phyloP scores from a whole-genome alignment of 345 rosid species.

The Draba incana region DNA sequence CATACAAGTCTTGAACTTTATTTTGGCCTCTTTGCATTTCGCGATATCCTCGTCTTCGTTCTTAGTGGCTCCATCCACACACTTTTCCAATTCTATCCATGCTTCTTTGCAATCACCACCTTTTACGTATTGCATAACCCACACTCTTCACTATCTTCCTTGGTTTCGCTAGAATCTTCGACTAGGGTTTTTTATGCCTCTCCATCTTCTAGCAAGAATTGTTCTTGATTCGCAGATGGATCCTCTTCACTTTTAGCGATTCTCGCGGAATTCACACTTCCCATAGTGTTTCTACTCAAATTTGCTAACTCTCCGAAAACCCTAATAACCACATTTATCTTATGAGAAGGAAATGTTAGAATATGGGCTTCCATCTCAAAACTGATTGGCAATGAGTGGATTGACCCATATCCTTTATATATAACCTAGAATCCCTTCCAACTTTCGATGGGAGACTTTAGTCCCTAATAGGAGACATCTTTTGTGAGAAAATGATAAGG shows the following conservation, averaged over 20 bases:
- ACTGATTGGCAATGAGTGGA: too few relatives aligned
- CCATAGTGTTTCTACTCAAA: background rate
- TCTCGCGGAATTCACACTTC: background rate
- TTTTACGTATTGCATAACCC: background rate
- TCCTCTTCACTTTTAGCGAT: background rate
- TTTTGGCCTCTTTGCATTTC: background rate
- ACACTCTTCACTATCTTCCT: constrained; percentile 4
- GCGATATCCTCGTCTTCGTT: background rate
- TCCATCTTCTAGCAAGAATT: background rate
- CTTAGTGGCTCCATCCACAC: background rate
- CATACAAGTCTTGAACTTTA: constrained; percentile 6
- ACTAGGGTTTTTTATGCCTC: constrained; percentile 10
- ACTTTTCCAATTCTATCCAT: background rate
- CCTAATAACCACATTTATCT: background rate
- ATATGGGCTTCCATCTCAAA: too few relatives aligned
- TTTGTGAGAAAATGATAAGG: too few relatives aligned
- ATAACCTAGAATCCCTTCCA: too few relatives aligned
- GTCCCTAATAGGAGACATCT: too few relatives aligned
- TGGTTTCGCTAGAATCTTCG: constrained; percentile 1
- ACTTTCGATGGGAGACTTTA: too few relatives aligned
- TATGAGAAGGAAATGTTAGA: too few relatives aligned
- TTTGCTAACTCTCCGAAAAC: background rate
- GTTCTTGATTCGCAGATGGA: background rate
- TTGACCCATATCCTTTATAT: too few relatives aligned
- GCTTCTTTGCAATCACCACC: constrained; percentile 9